Base-by-base conservation (phyloP, 805 yeast species). In the Candida morakotiae region DNA sequence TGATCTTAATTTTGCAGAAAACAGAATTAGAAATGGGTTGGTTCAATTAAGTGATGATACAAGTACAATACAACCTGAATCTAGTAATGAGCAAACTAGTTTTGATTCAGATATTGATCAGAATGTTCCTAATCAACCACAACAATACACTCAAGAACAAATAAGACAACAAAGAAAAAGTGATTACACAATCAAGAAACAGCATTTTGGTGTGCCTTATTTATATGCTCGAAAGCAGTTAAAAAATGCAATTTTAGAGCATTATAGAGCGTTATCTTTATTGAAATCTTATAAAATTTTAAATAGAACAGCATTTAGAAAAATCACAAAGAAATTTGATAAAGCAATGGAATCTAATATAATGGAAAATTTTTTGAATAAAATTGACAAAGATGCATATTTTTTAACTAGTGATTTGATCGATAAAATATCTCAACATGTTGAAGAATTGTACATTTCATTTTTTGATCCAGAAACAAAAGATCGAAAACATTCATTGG, bases 291-390 rank as follows among this genome's bases (percentile, higher is more conserved):
- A 80, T 56, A 71, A 86, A 46, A 67, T 81, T 33, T 59, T 89
- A 48, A 93, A 93, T 59, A 71, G 88, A 21, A 88, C 95, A 0
- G 98, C 94, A 0, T 79, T 89, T 51, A 74, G 96, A 36, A 93
- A 93, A 52, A 80, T 93, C 51, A 70, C 87, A 41, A 93, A 93
- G 54, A 93, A 93, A 57, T 89, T 78, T 55, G 98, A 93, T 60
- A 93, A 93, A 52, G 70, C 81, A 4, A 70, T 81, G 2, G 64
- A 75, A 8, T 34, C 36, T 5, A 32, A 20, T 4, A 46, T 71
- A 3, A 64, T 77, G 9, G 56, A 62, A 0, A 43, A 55, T 2
- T 87, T 78, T 52, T 70, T 81, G 78, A 68, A 67, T 15, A 75
- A 73, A 37, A 72, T 85, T 5, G 79, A 80, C 43, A 47, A 53